Evolutionary conservation across 2,329 filamentous ascomycete species (phyloP).

Genomic region (Phialophora expanda): DNA sequence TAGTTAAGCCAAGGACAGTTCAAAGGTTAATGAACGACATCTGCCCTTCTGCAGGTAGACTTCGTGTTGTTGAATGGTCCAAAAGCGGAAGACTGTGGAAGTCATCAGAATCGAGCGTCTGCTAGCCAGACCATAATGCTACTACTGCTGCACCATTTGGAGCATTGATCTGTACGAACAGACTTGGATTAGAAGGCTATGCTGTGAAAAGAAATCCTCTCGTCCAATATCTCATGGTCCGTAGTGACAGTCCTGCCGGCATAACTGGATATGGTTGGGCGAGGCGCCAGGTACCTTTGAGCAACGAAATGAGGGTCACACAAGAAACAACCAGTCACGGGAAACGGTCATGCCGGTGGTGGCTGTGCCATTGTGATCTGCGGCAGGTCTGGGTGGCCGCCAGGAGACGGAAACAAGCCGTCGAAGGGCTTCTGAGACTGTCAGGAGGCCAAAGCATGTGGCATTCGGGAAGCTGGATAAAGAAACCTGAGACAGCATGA

Average conservation of each 20-base stretch:
- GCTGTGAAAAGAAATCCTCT: not conserved
- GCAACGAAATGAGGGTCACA: not conserved
- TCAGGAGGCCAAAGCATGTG: conserved; percentile 32
- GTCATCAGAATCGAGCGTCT: not conserved
- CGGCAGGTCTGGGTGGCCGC: conserved; percentile 29
- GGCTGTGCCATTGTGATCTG: conserved; percentile 31
- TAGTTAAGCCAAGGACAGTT: not conserved
- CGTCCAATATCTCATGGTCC: not conserved
- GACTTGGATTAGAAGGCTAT: not conserved
- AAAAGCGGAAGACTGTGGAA: not conserved
- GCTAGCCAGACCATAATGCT: not conserved
- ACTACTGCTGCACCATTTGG: not conserved
- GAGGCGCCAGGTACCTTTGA: not conserved
- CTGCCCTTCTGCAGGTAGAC: not conserved
- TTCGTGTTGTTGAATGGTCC: not conserved
- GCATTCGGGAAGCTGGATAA: conserved; percentile 9
- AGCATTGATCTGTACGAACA: not conserved
- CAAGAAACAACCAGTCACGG: conserved; percentile 18
- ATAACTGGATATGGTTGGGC: not conserved
- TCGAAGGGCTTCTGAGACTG: conserved; percentile 30
- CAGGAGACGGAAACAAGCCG: conserved; percentile 9
- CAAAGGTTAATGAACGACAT: not conserved
- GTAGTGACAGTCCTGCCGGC: not conserved
- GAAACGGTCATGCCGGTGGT: conserved; percentile 19
- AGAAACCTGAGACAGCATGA: conserved; percentile 29